A percentile compares a stretch with the other conserved stretches of the same genome.
phyloP scores from a whole-genome alignment of 352 stramenopile species.

The Globisporangium recalcitrans region DNA sequence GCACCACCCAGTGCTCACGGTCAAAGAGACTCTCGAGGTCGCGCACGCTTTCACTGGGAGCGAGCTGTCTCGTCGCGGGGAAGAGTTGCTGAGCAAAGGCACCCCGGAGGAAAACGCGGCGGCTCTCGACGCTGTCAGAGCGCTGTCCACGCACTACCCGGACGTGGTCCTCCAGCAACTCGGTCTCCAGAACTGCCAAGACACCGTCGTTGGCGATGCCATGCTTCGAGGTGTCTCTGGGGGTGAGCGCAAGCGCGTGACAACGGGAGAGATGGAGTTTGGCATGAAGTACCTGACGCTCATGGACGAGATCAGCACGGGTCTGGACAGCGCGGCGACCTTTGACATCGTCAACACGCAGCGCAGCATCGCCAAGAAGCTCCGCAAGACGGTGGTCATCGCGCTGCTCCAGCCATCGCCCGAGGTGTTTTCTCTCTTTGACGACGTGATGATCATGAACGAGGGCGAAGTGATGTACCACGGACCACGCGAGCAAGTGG shows the following conservation, averaged over 20 bases:
- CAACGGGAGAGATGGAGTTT: conserved; percentile 66
- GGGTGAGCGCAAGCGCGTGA: conserved; percentile 47
- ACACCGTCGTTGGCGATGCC: conserved; percentile 52
- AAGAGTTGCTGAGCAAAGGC: conserved; percentile 32
- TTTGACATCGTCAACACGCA: conserved; percentile 85
- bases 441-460: conserved; percentile 53
- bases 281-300: conserved; percentile 43
- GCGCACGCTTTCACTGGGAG: conserved; percentile 25
- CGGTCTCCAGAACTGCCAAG: conserved; percentile 31
- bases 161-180: conserved; percentile 40
- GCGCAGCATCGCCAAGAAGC: conserved; percentile 26
- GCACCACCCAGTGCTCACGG: conserved; percentile 32
- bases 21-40: conserved; percentile 49
- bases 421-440: conserved; percentile 51
- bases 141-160: conserved; percentile 25
- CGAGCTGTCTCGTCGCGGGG: conserved; percentile 24
- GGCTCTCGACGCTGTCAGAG: conserved; percentile 16
- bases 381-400: conserved; percentile 52
- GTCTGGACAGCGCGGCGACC: conserved; percentile 84
- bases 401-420: conserved; percentile 49
- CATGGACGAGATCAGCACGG: conserved; percentile 89
- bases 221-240: conserved; percentile 44
- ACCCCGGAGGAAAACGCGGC: conserved; percentile 25
- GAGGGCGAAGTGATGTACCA: conserved; percentile 63
- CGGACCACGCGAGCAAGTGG: conserved; percentile 34